Conservation (phyloP, 75 land plant genomes). For the Selaginella moellendorffii region DNA sequence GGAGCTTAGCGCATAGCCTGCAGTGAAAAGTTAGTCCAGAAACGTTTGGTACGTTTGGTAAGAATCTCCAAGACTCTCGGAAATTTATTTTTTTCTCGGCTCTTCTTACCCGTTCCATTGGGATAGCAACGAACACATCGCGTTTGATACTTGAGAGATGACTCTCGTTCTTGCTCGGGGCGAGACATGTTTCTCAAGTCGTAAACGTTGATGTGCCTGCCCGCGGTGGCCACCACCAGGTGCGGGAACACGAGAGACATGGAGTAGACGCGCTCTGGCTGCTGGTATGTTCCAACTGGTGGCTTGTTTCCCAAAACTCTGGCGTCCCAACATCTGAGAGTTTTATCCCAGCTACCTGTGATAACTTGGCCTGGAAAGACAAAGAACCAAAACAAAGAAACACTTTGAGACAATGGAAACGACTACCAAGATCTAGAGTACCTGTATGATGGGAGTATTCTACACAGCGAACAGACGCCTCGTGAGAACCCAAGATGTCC, state of each 20-base stretch:
- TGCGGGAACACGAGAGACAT: conserved; percentile 2
- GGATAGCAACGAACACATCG: conserved; percentile 12
- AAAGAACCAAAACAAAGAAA: background rate
- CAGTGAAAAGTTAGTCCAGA: background rate
- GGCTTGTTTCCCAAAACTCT: background rate
- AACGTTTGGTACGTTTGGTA: background rate
- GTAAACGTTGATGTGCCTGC: conserved; percentile 10
- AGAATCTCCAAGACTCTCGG: background rate
- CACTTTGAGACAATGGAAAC: too few species aligned
- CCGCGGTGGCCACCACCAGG: conserved; percentile 2
- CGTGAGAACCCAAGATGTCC: conserved; percentile 9
- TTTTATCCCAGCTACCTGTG: conserved; percentile 9
- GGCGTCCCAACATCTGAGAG: conserved; percentile 11
- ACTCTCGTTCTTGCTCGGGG: conserved; percentile 7
- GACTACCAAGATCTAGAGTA: too few species aligned
- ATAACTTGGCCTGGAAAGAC: conserved; percentile 5
- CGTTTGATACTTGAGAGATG: conserved; percentile 14
- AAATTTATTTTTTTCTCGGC: background rate
- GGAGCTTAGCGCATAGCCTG: conserved; percentile 9
- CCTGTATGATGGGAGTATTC: conserved; percentile 11
- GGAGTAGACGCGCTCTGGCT: conserved; percentile 10
- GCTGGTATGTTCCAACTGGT: background rate
- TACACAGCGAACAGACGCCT: conserved; percentile 4
- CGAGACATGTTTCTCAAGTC: conserved; percentile 10
- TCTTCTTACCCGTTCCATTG: conserved; percentile 9